phyloP scores from a whole-genome alignment of 768 basidiomycete genomes.

The Boletus bicolor region DNA sequence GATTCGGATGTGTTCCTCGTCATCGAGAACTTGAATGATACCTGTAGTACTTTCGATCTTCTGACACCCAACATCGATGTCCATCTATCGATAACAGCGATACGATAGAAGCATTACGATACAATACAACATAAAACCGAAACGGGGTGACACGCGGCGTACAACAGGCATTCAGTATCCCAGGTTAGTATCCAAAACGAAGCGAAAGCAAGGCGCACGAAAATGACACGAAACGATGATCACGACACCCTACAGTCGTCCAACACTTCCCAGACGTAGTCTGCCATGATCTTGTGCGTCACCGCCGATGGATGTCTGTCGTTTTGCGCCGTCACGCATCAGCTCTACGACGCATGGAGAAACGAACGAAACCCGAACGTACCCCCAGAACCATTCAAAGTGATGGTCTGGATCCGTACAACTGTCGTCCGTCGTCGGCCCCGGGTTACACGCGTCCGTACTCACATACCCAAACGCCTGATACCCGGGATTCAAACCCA shows the following conservation, averaged over 20 bases:
- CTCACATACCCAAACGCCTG: conserved; percentile 48
- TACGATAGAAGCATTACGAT: background rate
- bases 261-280: conserved; percentile 45
- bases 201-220: background rate
- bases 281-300: conserved; percentile 52
- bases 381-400: conserved; percentile 55
- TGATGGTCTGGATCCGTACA: conserved; percentile 46
- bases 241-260: conserved; percentile 25
- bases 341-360: background rate
- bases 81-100: background rate
- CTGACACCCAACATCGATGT: background rate
- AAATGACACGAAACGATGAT: background rate
- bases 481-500: conserved; percentile 42
- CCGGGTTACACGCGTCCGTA: conserved; percentile 35
- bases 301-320: conserved; percentile 49
- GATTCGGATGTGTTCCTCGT: too few species aligned
- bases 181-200: background rate
- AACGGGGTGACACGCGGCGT: background rate
- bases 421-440: conserved; percentile 31
- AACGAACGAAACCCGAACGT: conserved; percentile 10
- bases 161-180: background rate
- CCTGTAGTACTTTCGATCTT: background rate
- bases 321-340: background rate
- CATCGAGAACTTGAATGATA: too few species aligned
- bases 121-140: background rate